Evolutionary conservation across 2,329 filamentous ascomycete genomes (phyloP).

Genomic region (Arthrobotrys sphaeroides): DNA sequence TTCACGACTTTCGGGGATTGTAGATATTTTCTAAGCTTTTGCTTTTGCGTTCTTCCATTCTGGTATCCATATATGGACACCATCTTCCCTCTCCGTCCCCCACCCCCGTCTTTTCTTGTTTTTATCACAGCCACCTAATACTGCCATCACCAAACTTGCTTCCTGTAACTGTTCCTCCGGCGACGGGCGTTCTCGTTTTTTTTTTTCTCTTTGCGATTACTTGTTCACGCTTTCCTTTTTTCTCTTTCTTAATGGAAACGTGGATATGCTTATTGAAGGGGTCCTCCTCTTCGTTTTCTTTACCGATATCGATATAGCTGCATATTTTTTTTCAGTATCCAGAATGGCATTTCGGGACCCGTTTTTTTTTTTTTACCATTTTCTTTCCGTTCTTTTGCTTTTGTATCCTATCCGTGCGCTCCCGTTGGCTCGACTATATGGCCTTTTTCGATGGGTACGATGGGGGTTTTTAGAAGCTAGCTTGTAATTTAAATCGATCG

Average conservation of each 20-base stretch:
- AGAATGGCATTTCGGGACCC: constrained; percentile 8
- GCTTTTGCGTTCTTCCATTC: background rate
- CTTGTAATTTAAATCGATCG: no score
- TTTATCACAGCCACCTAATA: constrained; percentile 1
- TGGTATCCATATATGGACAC: background rate
- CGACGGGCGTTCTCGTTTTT: constrained; percentile 33
- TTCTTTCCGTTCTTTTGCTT: background rate
- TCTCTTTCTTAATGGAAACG: constrained; percentile 46
- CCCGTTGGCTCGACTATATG: no score
- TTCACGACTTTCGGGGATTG: constrained; percentile 52
- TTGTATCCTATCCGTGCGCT: background rate
- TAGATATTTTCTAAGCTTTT: constrained; percentile 50
- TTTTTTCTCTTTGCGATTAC: constrained; percentile 36
- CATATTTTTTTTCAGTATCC: background rate
- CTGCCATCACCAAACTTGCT: background rate
- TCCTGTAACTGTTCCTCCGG: background rate
- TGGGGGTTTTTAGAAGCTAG: no score
- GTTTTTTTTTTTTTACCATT: background rate
- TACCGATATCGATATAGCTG: background rate
- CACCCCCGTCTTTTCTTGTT: background rate
- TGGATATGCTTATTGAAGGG: constrained; percentile 34
- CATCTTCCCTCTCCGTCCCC: background rate
- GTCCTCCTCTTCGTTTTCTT: constrained; percentile 40
- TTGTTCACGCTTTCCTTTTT: constrained; percentile 36
- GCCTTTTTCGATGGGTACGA: no score